Conservation (phyloP, 75 land plant genomes). For the Isoetes taiwanensis region DNA sequence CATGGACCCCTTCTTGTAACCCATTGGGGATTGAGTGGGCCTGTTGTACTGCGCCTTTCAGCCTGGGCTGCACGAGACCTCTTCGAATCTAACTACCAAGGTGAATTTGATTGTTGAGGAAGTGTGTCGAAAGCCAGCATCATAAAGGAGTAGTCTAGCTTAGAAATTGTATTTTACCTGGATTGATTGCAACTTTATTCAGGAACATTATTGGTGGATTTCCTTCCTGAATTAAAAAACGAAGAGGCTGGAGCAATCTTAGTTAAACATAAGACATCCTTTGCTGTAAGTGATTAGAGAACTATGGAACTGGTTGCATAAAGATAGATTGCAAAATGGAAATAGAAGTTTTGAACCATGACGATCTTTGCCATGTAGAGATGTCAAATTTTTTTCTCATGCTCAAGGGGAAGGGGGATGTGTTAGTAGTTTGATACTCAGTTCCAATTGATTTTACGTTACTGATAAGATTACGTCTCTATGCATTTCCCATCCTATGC, state of each 20-base stretch:
- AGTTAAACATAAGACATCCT: constrained; percentile 36
- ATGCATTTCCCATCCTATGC: constrained; percentile 5
- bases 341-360: not conserved
- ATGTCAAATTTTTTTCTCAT: too few species aligned
- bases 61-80: constrained; percentile 92
- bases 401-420: too few species aligned
- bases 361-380: too few species aligned
- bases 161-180: not conserved
- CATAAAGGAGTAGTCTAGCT: not conserved
- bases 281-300: constrained; percentile 35
- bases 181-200: not conserved
- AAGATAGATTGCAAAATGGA: too few species aligned
- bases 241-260: constrained; percentile 44
- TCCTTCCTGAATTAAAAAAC: constrained; percentile 42
- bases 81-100: constrained; percentile 45
- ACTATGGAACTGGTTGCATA: too few species aligned
- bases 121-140: too few species aligned
- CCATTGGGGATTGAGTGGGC: constrained; percentile 99
- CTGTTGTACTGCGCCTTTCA: constrained; percentile 78
- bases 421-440: too few species aligned
- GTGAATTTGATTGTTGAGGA: constrained; percentile 31
- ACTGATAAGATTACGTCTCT: too few species aligned
- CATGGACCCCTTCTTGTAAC: constrained; percentile 83
- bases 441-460: too few species aligned
- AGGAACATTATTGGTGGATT: constrained; percentile 71